Evolutionary conservation across 129 eudicot species (phyloP), one percentile per base, ranked within the genome.

Genomic region (Centrapalus pauciflorus): DNA sequence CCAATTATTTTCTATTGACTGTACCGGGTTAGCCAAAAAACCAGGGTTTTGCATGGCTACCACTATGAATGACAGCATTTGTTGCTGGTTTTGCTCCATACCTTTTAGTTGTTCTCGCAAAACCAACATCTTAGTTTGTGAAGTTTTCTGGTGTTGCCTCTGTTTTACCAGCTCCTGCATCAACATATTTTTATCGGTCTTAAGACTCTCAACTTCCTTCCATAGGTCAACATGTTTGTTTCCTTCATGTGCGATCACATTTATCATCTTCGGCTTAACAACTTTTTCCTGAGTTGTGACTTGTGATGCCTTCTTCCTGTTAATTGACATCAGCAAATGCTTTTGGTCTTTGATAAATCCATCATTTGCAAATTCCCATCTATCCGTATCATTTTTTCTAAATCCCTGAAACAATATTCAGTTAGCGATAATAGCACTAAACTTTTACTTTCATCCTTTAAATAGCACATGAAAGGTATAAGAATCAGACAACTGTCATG

Each of bases 21-120:
- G 85, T 19, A 85, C 57, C 29, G 88, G 70, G 77, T 92, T 90
- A 26, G 76, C 77, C 17, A 92, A 66, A 71, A 92, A 84, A 21
- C 82, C 87, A 2, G 98, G 91, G 66, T 70, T 92, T 69, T 92
- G 98, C 91, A 88, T 88, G 8, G 90, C 95, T 95, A 88, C 84
- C 56, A 86, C 98, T 50, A 93, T 83, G 55, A 93, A 93, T 25
- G 98, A 83, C 49, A 93, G 82, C 96, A 93, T 79, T 63, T 93
- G 98, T 26, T 93, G 98, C 77, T 93, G 98, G 77, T 85, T 84
- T 64, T 87, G 80, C 78, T 93, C 98, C 95, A 85, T 88, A 19
- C 96, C 95, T 71, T 88, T 82, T 12, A 93, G 66, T 26, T 90
- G 96, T 72, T 85, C 92, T 40, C 87, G 40, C 0, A 88, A 64